Percentiles rank a stretch among this genome's conserved stretches.
Conservation (phyloP, 108 stramenopile species). For the Nannochloropsis salina region DNA sequence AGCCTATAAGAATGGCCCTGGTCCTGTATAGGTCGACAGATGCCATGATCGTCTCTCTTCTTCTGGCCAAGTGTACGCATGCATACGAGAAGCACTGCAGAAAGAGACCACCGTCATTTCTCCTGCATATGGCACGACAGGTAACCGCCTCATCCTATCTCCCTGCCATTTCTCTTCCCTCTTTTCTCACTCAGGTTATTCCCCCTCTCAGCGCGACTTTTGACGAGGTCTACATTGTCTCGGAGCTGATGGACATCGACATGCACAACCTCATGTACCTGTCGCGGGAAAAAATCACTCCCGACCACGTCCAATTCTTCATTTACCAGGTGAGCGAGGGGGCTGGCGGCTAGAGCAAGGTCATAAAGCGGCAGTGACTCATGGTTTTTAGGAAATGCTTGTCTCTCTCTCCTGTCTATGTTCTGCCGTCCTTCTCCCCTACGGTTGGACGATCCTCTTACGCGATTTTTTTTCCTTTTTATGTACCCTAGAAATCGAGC, state of each 20-base stretch:
- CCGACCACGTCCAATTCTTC: conserved; percentile 53
- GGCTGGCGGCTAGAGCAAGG: background rate
- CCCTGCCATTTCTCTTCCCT: background rate
- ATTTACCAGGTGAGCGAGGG: conserved; percentile 35
- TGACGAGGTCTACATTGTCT: conserved; percentile 22
- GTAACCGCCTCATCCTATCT: background rate
- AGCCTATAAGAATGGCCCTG: too few relatives aligned
- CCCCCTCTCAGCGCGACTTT: conserved; percentile 18
- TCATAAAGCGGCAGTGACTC: too few relatives aligned
- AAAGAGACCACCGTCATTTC: too few relatives aligned
- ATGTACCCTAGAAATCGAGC: too few relatives aligned
- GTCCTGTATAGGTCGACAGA: too few relatives aligned
- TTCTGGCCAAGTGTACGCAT: too few relatives aligned
- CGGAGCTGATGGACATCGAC: conserved; percentile 54
- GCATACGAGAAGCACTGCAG: too few relatives aligned
- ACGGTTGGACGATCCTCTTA: background rate
- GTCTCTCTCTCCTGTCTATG: background rate
- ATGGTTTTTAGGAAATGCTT: too few relatives aligned
- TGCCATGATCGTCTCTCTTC: too few relatives aligned
- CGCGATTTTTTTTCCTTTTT: too few relatives aligned
- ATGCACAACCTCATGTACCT: conserved; percentile 46
- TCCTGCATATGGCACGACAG: background rate
- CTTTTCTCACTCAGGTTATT: background rate
- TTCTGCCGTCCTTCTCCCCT: background rate
- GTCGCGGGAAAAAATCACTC: conserved; percentile 36